Base-by-base conservation (phyloP, 2,329 filamentous ascomycete genomes). In the Monosporascus sp. region DNA sequence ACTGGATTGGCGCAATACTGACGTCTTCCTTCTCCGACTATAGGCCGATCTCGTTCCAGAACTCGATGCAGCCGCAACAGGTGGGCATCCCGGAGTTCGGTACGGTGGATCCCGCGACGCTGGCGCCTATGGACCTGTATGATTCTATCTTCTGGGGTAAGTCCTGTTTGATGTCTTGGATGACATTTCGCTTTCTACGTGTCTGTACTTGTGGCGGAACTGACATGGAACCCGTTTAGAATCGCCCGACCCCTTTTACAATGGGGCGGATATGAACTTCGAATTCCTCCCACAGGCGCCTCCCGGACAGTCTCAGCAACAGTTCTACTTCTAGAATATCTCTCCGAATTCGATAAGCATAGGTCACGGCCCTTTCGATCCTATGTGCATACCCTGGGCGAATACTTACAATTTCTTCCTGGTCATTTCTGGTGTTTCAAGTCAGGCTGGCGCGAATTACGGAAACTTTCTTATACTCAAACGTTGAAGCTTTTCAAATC, bases 91-190 rank as follows among this genome's bases (percentile, higher is more conserved):
- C 78, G 7, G 77, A 76, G 46, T 68, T 83, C 49, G 67, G 71
- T 48, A 67, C 73, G 37, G 69, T 81, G 11, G 83, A 85, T 55
- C 80, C 81, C 17, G 73, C 78, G 3, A 73, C 81, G 36, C 80
- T 86, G 75, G 84, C 83, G 38, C 84, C 84, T 1, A 83, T 87
- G 82, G 84, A 87, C 56, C 70, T 87, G 1, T 87, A 85, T 64
- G 83, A 86, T 61, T 85, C 82, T 4, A 87, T 87, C 46, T 86
- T 85, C 71, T 85, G 82, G 77, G 83, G 83, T 85, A 69, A 66
- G 80, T 73, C 31, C 34, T 56, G 46, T 61, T 64, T 55, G 62
- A 46, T 3, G 48, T 47, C 40, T 20, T 14, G 40, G 19, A 9
- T 24, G 22, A 24, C 40, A 16, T 24, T 4, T 20, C 11, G 8